These are phyloP conservation scores for Hirsutella rhossiliensis DNA, from an alignment of 2,329 filamentous ascomycete genomes.

Conservation along the genomic window DNA sequence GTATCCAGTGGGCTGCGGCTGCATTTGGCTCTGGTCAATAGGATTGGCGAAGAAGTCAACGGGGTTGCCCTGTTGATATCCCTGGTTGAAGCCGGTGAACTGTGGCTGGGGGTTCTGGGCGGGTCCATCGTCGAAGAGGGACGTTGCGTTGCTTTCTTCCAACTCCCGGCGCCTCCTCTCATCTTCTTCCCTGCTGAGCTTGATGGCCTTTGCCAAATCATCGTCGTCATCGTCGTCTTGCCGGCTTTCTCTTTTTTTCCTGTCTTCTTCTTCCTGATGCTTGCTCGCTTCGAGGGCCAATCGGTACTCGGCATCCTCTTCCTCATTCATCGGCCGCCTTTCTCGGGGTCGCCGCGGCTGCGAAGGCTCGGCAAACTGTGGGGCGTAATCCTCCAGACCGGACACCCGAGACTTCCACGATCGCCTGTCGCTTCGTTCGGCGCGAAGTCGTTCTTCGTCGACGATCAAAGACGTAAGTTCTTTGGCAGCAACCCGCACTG, in stretches of 20 bases:
- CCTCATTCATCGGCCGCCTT: conserved; percentile 46
- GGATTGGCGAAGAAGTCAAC: conserved; percentile 98
- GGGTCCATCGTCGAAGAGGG: conserved; percentile 78
- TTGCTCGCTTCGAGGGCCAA: conserved; percentile 92
- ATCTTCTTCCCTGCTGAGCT: conserved; percentile 88
- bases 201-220: conserved; percentile 88
- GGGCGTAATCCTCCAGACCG: conserved; percentile 72
- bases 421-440: conserved; percentile 82
- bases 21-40: conserved; percentile 61
- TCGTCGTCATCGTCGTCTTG: conserved; percentile 58
- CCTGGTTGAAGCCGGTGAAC: conserved; percentile 86
- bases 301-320: conserved; percentile 83
- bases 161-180: conserved; percentile 77
- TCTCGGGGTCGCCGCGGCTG: conserved; percentile 28
- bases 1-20: conserved; percentile 71
- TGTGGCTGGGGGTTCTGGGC: conserved; percentile 52
- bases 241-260: conserved; percentile 55
- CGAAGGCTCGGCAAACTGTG: conserved; percentile 28
- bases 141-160: conserved; percentile 72
- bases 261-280: conserved; percentile 85
- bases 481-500: conserved; percentile 91
- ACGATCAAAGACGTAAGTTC: conserved; percentile 85
- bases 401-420: conserved; percentile 95
- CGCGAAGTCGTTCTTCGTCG: conserved; percentile 85
- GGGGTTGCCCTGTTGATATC: conserved; percentile 90